Evolutionary conservation across 2,329 filamentous ascomycete species (phyloP).

Genomic region (Colletotrichum spinosum): DNA sequence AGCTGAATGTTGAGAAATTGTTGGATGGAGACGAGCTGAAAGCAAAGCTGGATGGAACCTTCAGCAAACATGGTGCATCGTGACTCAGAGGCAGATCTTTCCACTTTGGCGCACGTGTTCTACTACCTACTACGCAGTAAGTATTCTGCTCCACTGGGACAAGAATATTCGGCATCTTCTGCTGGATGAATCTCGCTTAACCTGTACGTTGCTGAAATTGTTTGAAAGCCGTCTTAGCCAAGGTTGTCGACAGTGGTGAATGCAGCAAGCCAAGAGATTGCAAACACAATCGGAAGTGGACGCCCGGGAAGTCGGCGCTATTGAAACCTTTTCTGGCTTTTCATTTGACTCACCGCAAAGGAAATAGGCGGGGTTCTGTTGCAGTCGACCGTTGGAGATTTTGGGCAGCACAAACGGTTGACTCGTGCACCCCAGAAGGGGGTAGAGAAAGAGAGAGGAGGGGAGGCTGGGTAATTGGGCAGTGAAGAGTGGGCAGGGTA

Average conservation of each 20-base stretch:
- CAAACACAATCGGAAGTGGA: constrained; percentile 2
- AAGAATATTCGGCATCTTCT: no score
- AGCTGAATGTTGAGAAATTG: constrained; percentile 6
- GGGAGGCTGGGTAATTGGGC: no score
- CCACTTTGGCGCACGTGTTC: no score
- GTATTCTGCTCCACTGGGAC: no score
- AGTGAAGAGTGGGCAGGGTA: no score
- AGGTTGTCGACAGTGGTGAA: constrained; percentile 5
- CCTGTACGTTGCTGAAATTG: no score
- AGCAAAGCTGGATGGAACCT: no score
- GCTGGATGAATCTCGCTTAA: no score
- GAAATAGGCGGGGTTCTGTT: neutral
- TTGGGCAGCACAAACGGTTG: constrained; percentile 5
- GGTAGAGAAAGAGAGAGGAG: no score
- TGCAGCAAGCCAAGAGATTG: constrained; percentile 7
- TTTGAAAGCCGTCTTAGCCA: constrained; percentile 9
- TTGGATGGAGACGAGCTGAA: neutral
- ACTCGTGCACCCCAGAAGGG: neutral
- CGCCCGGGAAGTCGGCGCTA: constrained; percentile 11
- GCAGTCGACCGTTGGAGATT: neutral
- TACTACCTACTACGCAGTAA: no score
- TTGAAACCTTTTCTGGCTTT: constrained; percentile 14
- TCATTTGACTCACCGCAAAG: neutral
- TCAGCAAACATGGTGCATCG: no score
- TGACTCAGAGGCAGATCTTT: no score